phyloP scores from a whole-genome alignment of 2,329 filamentous ascomycete species.

The Clonostachys sp. region DNA sequence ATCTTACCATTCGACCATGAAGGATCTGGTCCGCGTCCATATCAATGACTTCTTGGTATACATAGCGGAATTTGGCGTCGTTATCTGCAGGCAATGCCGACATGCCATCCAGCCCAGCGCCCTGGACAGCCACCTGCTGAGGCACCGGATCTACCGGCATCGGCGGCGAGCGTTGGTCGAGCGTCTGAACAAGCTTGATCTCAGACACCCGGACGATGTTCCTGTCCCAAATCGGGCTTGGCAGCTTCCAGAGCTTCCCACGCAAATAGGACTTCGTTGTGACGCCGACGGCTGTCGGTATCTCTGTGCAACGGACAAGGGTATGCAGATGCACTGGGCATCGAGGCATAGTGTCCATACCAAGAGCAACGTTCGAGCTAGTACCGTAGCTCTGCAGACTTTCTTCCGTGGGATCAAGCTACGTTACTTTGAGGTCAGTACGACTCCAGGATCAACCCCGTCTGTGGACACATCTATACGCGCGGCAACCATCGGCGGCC shows the following conservation, averaged over 20 bases:
- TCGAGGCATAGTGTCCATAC: slow-evolving; percentile 13
- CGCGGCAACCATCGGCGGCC: too few relatives aligned
- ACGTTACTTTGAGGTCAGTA: slow-evolving; percentile 24
- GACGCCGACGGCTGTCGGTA: slow-evolving; percentile 13
- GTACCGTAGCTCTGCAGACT: slow-evolving; percentile 20
- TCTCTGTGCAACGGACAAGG: slow-evolving; percentile 23
- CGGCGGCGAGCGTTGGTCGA: slow-evolving; percentile 17
- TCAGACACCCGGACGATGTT: slow-evolving; percentile 22
- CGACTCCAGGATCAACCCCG: too few relatives aligned
- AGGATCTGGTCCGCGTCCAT: too few relatives aligned
- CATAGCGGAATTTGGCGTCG: slow-evolving; percentile 5
- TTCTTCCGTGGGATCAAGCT: slow-evolving; percentile 29
- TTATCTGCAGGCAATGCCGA: slow-evolving; percentile 26
- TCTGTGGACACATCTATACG: too few relatives aligned
- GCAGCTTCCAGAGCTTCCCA: slow-evolving; percentile 9
- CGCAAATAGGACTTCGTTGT: slow-evolving; percentile 21
- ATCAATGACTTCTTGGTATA: too few relatives aligned
- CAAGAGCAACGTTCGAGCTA: neutral
- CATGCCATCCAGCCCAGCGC: slow-evolving; percentile 30
- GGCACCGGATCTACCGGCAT: slow-evolving; percentile 27
- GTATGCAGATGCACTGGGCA: slow-evolving; percentile 23
- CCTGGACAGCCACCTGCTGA: slow-evolving; percentile 24
- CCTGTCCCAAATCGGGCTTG: slow-evolving; percentile 8
- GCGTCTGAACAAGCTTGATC: slow-evolving; percentile 13
- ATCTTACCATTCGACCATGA: too few relatives aligned